Evolutionary conservation across 768 basidiomycete genomes (phyloP), one percentile per base, ranked within the genome.

Genomic region (Collybia sordida): DNA sequence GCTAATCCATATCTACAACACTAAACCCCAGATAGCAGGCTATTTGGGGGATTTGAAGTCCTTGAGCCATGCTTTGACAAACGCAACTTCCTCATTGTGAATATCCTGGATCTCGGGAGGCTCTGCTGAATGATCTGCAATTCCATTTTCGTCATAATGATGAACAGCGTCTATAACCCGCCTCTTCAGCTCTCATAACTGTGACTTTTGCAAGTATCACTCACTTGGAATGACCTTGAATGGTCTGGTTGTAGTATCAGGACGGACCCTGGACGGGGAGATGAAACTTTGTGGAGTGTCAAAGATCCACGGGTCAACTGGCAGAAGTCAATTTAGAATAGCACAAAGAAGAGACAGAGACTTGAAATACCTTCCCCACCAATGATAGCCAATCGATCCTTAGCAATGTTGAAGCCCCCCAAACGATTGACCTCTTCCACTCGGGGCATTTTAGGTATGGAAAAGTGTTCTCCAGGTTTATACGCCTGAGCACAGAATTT

Each of bases 221-320:
- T 19, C 55, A 93, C 93, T 75, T 9, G 86, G 86, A 50, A 97
- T 97, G 36, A 95, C 60, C 64, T 94, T 93, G 70, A 93, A 93
- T 0, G 95, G 95, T 36, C 78, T 74, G 31, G 83, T 59, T 11
- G 85, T 67, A 0, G 91, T 93, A 65, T 93, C 91, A 35, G 74
- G 64, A 15, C 93, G 75, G 42, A n/a, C n/a, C n/a, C n/a, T n/a
- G n/a, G 82, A 73, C 6, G 68, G 60, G 2, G 93, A 92, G 43
- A 89, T 80, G 43, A 78, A 72, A 55, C 88, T 89, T 63, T 91
- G 91, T 0, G 90, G 90, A 9, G 90, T 92, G 57, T 82, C 83
- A 0, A 92, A 91, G 49, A 86, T 79, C 93, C 93, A 96, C 14
- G 93, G 93, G 68, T 96, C 93, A 25, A 88, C 90, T 90, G 44